phyloP scores from a whole-genome alignment of 768 basidiomycete genomes.

The Termitomyces sp. region DNA sequence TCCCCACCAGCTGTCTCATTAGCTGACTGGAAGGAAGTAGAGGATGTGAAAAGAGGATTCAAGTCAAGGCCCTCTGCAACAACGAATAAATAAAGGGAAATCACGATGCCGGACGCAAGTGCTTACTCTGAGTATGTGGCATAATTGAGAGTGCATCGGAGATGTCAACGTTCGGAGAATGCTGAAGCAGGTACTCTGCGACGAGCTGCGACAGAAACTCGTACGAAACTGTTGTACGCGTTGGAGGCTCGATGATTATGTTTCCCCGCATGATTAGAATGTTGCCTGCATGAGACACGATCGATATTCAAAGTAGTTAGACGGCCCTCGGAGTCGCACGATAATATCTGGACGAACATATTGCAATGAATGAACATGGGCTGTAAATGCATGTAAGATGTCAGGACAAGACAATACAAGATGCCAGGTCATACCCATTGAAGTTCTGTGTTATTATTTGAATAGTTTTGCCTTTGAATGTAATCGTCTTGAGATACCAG shows the following conservation, averaged over 20 bases:
- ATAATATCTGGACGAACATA: conserved; percentile 48
- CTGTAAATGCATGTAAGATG: conserved; percentile 31
- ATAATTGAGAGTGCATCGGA: conserved; percentile 71
- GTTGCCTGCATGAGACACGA: conserved; percentile 51
- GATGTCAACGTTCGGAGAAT: conserved; percentile 55
- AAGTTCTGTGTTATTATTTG: conserved; percentile 81
- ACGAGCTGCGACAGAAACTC: conserved; percentile 80
- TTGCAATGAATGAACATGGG: conserved; percentile 88
- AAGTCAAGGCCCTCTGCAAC: conserved; percentile 81
- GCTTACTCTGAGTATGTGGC: conserved; percentile 73
- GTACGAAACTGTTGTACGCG: conserved; percentile 73
- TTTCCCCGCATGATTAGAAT: conserved; percentile 83
- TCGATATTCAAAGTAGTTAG: conserved; percentile 5
- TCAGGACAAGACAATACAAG: not conserved
- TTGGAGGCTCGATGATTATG: conserved; percentile 64
- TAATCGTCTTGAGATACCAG: conserved; percentile 73
- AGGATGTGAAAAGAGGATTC: conserved; percentile 75
- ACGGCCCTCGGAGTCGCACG: not conserved
- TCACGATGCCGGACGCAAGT: not conserved
- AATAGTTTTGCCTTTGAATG: conserved; percentile 39
- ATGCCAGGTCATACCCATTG: conserved; percentile 56
- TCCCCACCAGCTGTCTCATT: conserved; percentile 59
- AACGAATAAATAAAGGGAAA: not conserved
- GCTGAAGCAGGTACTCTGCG: conserved; percentile 71
- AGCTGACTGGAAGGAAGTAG: conserved; percentile 63